Evolutionary conservation across 2,329 filamentous ascomycete species (phyloP), one percentile per base, ranked within the genome.

Genomic region (Fusarium nygamai): DNA sequence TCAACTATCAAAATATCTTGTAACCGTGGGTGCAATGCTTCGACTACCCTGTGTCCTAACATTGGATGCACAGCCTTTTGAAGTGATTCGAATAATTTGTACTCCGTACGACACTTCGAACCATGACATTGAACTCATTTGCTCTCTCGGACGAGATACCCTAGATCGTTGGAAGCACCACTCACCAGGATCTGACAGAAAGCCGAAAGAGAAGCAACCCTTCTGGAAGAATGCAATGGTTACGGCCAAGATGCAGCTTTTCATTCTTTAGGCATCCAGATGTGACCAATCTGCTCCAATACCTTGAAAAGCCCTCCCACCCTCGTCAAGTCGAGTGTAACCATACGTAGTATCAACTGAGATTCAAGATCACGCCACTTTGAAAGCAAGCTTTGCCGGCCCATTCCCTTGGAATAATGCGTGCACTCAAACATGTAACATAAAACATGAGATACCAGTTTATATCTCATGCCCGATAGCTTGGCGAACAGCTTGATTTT

Each of bases 401-500:
- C 41, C 56, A 50, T 36, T 19, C 20, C 33, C 41, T 36, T 50
- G 56, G 56, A 50, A 29, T 22, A 38, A 22, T 39, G 54, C 41
- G 54, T 68, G 41, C 39, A 43, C 38, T 44, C 29, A 63, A 39
- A 54, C 17, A 50, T 44, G 57, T 43, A 63, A 50, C 54, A 50
- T 36, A 34, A 47, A 56, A 36, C 14, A 29, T 54, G 51, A 39
- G 51, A 13, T 39, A 39, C 39, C 34, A 39, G 34, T 43, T 64
- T n/a, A 48, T 57, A 59, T 59, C 41, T 56, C 48, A 50, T 51
- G 29, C 29, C 34, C 38, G 34, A 31, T 60, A 31, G 46, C n/a
- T 73, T 59, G 46, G 56, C 54, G 33, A 53, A 38, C 38, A 59
- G 54, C 44, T 68, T 47, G 24, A 51, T 48, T 51, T 31, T n/a